Base-by-base conservation (phyloP, 192 early-diverging fungal species). In the Coemansia erecta region DNA sequence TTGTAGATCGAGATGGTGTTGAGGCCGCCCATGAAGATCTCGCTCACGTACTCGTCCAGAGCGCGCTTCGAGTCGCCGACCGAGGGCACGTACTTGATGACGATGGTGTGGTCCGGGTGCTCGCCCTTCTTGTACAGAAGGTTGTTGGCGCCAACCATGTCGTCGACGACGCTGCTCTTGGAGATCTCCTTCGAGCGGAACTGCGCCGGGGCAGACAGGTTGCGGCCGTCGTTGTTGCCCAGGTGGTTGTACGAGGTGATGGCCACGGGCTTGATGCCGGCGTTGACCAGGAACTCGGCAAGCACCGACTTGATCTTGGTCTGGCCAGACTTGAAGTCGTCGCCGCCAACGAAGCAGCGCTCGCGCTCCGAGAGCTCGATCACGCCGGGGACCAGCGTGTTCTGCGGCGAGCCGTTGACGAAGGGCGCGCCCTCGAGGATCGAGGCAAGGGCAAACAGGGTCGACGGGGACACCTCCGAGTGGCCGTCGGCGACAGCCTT, bases 261-360 rank as follows among this genome's bases (percentile, higher is more conserved):
- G 50, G 89, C 86, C 60, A 97, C 70, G 33, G 97, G 97, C 86
- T 97, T 97, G 88, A 99, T 93, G 63, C 97, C 97, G 48, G 97
- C 94, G 69, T 91, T 94, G 66, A 99, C 97, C 56, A 99, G 82
- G 80, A 99, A 99, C 77, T 99, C 97, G 42, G 96, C 93, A 68
- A 99, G 83, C 52, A 94, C 97, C 12, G 94, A 97, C 86, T 99
- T 99, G 85, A 99, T 84, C 87, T 99, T 99, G 69, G 97, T 99
- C 75, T 99, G 97, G 40, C 97, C 97, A 64, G 90, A 93, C 86
- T 99, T 99, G 91, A 99, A 99, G 83, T 99, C 97, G 73, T 99
- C 97, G 70, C 97, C 97, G 61, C 93, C 97, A 67, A 99, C 91
- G 76, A 93, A 94, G 52, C 91, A 88, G 61, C 82, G 82, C 67